Base-by-base conservation (phyloP, 1,284 basidiomycete species). In the Trichosporon coremiiforme region DNA sequence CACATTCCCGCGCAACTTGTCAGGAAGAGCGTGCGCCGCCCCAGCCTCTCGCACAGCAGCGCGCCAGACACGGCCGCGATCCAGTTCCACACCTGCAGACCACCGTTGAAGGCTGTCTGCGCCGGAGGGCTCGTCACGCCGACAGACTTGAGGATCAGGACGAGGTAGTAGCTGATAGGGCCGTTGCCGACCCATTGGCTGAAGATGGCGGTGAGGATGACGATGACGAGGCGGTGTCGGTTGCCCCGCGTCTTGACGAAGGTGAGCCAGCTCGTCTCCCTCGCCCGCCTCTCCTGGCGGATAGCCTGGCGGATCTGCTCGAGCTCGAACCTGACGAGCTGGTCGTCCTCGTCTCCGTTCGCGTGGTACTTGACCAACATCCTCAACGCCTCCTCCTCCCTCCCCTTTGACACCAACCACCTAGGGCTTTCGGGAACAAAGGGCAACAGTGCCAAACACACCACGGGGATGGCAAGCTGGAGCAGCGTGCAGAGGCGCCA, bases 221-320 rank as follows among this genome's bases (percentile, higher is more conserved):
- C 83, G 64, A 88, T 83, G 31, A 86, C 64, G 35, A 88, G 71
- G 4, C 87, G 81, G 65, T 81, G 84, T 65, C 87, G 74, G 72
- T 84, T 83, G 1, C 83, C 83, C 22, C 70, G 76, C 20, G 78
- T 82, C 50, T 65, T 65, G 73, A 83, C n/a, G 64, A 73, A 73
- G 13, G 72, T 57, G n/a, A 45, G 50, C 66, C 66, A 73, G 2
- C 63, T 6, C 8, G 63, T 68, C n/a, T 22, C 57, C 17, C 38
- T 63, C 25, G 60, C 63, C 13, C 20, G 36, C 2, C 57, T 86
- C 79, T 93, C 91, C 74, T 88, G 89, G 66, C 85, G 67, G 66
- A 80, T 73, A 0, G 81, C 75, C 36, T 80, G 68, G 62, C 74
- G 71, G 69, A 74, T 70, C 69, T 74, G 75, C 64, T 69, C 65